Percentiles rank a stretch among this genome's conserved stretches.
These are phyloP conservation scores for Kitagawia praeruptora DNA, from an alignment of 129 eudicot species.

Conservation along the genomic window DNA sequence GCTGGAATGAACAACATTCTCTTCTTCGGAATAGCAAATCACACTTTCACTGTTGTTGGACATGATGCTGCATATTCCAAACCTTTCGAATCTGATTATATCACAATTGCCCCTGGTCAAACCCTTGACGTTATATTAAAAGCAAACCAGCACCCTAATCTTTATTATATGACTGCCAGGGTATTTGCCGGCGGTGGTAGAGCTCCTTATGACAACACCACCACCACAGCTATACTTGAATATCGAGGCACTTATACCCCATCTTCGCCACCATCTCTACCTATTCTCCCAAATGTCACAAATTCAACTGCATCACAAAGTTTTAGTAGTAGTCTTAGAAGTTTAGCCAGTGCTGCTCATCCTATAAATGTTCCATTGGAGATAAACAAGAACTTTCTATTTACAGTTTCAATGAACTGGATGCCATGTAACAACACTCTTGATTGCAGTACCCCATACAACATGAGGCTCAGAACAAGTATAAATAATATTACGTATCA, in stretches of 20 bases:
- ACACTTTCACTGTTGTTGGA: neutral
- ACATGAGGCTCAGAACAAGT: neutral
- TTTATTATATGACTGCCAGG: conserved; percentile 45
- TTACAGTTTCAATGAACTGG: neutral
- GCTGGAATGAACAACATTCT: conserved; percentile 14
- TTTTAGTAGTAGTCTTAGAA: neutral
- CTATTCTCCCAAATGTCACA: conserved; percentile 20
- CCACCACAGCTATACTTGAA: conserved; percentile 38
- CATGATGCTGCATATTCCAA: neutral
- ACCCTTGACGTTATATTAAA: neutral
- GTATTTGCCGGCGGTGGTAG: conserved; percentile 14
- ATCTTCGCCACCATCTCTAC: conserved; percentile 17
- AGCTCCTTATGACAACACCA: conserved; percentile 24
- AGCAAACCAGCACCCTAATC: conserved; percentile 7
- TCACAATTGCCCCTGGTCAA: neutral
- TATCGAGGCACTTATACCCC: conserved; percentile 14
- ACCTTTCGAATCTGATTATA: neutral
- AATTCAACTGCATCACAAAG: neutral
- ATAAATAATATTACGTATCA: neutral
- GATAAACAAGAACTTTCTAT: neutral
- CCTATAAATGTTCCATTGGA: neutral
- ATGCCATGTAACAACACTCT: neutral
- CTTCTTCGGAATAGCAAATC: too few relatives aligned
- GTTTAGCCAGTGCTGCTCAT: neutral
- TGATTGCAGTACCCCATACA: neutral